Base-by-base conservation (phyloP, 495 filamentous ascomycete genomes). In the Elasticomyces elasticus region DNA sequence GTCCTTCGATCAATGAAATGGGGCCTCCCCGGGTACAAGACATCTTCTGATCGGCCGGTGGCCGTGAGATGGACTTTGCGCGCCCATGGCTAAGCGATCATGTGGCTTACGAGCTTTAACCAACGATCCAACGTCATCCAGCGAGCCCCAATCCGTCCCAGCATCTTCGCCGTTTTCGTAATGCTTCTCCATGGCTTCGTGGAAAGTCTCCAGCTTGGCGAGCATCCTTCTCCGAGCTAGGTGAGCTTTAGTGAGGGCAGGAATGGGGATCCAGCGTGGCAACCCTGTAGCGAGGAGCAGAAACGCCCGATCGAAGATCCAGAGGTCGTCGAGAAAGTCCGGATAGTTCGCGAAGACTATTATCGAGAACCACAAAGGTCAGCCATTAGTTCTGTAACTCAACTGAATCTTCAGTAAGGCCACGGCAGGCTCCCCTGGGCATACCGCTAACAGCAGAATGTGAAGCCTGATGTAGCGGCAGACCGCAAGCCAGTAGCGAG, bases 261-360 rank as follows among this genome's bases (percentile, higher is more conserved):
- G 77, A 7, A 75, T 52, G 6, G 78, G 79, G 10, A 75, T 45
- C 69, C 73, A 79, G 5, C 75, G 68, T 40, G 79, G 76, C 15
- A 76, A 55, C 0, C 81, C 79, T 17, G 72, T 60, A 22, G 75
- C 67, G 12, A 85, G 62, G 5, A 67, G 68, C 19, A 71, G 66
- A 57, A 80, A 77, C 24, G 72, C 75, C n/a, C 67, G 63, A 51
- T 82, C 76, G 26, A 84, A 58, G n/a, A 65, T 70, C 63, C 74
- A 78, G 11, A 86, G 37, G 52, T 83, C 77, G 2, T 72, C 66
- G 1, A 80, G 63, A 1, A 79, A 57, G 23, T 67, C 61, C 0
- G 79, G 77, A 58, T 78, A 78, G 33, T 70, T 72, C 30, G 81
- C 78, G 28, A 79, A 38, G 48, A 85, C n/a, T n/a, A n/a, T n/a